Conservation (phyloP, 1,284 basidiomycete species). For the Sphaerobolus stellatus region DNA sequence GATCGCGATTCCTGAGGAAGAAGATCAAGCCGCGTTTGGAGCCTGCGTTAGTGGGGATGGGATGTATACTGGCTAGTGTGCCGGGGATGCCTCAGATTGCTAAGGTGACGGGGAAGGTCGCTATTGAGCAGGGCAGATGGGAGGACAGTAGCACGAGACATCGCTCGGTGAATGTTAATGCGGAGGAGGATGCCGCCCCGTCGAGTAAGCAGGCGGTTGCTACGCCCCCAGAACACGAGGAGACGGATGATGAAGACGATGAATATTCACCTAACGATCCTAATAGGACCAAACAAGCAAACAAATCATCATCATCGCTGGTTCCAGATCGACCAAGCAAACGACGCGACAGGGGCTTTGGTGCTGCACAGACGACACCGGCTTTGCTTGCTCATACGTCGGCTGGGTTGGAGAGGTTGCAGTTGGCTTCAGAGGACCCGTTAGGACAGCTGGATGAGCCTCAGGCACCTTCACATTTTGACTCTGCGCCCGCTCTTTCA, state of each 20-base stretch:
- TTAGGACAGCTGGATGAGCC: slow-evolving; percentile 64
- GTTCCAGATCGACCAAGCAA: not conserved
- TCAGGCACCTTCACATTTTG: slow-evolving; percentile 45
- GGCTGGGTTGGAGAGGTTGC: slow-evolving; percentile 46
- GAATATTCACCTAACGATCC: slow-evolving; percentile 25
- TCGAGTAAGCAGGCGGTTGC: not conserved
- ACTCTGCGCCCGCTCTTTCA: slow-evolving; percentile 66
- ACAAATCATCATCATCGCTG: not conserved
- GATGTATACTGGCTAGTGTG: slow-evolving; percentile 74
- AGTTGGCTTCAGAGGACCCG: slow-evolving; percentile 64
- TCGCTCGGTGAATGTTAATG: not conserved
- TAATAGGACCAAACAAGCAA: not conserved
- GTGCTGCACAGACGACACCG: slow-evolving; percentile 69
- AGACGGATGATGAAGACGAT: slow-evolving; percentile 39
- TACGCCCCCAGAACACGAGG: slow-evolving; percentile 1
- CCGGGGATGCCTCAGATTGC: slow-evolving; percentile 79
- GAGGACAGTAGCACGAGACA: slow-evolving; percentile 46
- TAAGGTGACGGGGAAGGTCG: slow-evolving; percentile 75
- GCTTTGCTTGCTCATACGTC: slow-evolving; percentile 58
- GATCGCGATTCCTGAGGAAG: slow-evolving; percentile 50
- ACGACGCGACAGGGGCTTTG: slow-evolving; percentile 34
- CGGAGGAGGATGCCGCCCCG: slow-evolving; percentile 5
- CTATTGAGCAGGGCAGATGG: slow-evolving; percentile 84
- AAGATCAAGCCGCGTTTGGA: slow-evolving; percentile 73
- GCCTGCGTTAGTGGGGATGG: slow-evolving; percentile 84